These are phyloP conservation scores for Polyplosphaeria fusca DNA, from an alignment of 495 filamentous ascomycete genomes.

Conservation along the genomic window DNA sequence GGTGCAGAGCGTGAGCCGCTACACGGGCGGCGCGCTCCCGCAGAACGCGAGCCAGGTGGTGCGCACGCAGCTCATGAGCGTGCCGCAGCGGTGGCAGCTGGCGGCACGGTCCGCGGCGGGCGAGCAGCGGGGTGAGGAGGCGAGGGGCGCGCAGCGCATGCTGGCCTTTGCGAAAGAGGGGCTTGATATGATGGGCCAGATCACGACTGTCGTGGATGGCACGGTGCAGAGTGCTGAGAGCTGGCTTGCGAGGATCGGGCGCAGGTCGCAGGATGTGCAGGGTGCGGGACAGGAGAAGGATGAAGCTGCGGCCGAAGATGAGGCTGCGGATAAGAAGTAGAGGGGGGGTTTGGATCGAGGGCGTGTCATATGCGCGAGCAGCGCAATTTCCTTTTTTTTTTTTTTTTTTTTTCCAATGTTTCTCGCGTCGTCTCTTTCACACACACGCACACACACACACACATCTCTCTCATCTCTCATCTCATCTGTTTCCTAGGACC, in stretches of 20 bases:
- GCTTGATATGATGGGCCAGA: slow-evolving; percentile 83
- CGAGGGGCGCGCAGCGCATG: slow-evolving; percentile 61
- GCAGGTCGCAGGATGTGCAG: slow-evolving; percentile 37
- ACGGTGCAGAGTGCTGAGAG: slow-evolving; percentile 81
- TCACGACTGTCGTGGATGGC: slow-evolving; percentile 74
- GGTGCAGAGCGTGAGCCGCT: slow-evolving; percentile 74
- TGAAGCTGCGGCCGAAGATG: too few species aligned
- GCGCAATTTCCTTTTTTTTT: too few species aligned
- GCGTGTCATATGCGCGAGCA: too few species aligned
- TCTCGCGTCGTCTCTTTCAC: too few species aligned
- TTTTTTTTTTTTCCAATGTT: too few species aligned
- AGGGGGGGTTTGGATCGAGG: too few species aligned
- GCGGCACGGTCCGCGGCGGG: slow-evolving; percentile 44
- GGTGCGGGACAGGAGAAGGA: not conserved
- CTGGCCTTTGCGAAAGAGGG: slow-evolving; percentile 81
- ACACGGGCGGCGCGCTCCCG: slow-evolving; percentile 78
- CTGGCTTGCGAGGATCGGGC: slow-evolving; percentile 76
- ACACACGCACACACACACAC: too few species aligned
- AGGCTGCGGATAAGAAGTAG: not conserved
- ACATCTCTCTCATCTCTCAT: too few species aligned
- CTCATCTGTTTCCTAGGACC: too few species aligned
- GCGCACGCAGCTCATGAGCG: slow-evolving; percentile 68
- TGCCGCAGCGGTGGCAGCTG: slow-evolving; percentile 71
- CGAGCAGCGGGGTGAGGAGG: slow-evolving; percentile 49
- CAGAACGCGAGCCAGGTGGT: slow-evolving; percentile 78